Percentiles rank a stretch among this genome's conserved stretches.
Conservation (phyloP, 1,284 basidiomycete species). For the Kalmanozyma brasiliensis region DNA sequence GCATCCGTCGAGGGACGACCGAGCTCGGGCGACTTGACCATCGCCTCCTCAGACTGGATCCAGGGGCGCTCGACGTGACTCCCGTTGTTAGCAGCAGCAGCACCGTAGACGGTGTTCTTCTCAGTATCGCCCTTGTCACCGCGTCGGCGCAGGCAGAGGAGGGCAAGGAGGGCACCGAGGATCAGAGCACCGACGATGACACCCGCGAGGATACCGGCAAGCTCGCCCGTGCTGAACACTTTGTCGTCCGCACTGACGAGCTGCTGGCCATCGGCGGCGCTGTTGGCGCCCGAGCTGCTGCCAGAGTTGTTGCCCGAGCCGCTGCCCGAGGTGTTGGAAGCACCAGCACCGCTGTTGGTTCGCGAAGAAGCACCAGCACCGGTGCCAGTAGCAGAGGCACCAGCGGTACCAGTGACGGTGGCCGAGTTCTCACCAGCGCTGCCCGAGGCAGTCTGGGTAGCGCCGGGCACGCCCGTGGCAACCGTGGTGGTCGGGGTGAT, state of each 20-base stretch:
- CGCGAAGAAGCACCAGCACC: slow-evolving; percentile 14
- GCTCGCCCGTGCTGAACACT: slow-evolving; percentile 30
- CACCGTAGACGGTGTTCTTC: slow-evolving; percentile 37
- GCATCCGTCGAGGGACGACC: slow-evolving; percentile 38
- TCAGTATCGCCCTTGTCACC: slow-evolving; percentile 33
- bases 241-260: slow-evolving; percentile 32
- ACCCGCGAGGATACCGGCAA: slow-evolving; percentile 59
- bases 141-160: slow-evolving; percentile 42
- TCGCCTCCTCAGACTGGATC: slow-evolving; percentile 52
- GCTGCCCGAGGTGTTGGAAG: slow-evolving; percentile 15
- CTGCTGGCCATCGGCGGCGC: slow-evolving; percentile 32
- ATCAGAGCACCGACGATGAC: slow-evolving; percentile 54
- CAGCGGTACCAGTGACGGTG: slow-evolving; percentile 21
- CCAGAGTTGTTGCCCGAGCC: slow-evolving; percentile 7
- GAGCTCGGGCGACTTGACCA: slow-evolving; percentile 37
- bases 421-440: slow-evolving; percentile 23
- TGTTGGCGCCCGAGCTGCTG: slow-evolving; percentile 14
- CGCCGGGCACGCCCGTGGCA: slow-evolving; percentile 35
- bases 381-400: slow-evolving; percentile 13
- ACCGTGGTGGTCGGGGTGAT: slow-evolving; percentile 50
- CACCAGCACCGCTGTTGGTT: slow-evolving; percentile 11
- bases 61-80: slow-evolving; percentile 53
- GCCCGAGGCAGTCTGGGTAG: slow-evolving; percentile 20
- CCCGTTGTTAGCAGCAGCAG: slow-evolving; percentile 25
- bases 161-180: slow-evolving; percentile 50